Evolutionary conservation across 2,329 filamentous ascomycete species (phyloP), one percentile per base, ranked within the genome.

Genomic region (Onygena corvina): DNA sequence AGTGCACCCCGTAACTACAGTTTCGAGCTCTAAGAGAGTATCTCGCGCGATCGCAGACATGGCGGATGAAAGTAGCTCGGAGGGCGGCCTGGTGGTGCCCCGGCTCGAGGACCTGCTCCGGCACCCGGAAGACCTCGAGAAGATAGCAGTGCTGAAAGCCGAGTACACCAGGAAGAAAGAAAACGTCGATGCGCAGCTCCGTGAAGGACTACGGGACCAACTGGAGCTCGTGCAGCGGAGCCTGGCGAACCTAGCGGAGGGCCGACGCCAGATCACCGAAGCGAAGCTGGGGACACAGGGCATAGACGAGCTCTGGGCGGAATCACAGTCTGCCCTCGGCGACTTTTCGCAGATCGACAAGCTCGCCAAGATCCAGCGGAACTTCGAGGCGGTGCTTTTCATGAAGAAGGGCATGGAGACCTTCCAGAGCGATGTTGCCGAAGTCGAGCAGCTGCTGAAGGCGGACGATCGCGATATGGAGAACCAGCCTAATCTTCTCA

Each of bases 271-370:
- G 53, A 86, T 98, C 30, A 84, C 86, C 63, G 79, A 84, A 59
- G 95, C 95, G 69, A 94, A 94, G 67, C 90, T 96, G 57, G 92
- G 98, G 71, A 92, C 98, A 80, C 88, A 93, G 75, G 93, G 90
- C 70, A 96, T 98, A 61, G 92, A 98, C 72, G 88, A 86, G 70
- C 79, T 98, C 56, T 98, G 92, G 71, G 88, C 89, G 55, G 93
- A 98, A 69, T 89, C 89, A 49, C 90, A 96, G 72, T 87, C 86
- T 64, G 95, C 95, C 80, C 94, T 98, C 61, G 82, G 85, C 61
- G 92, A 98, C 72, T 96, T 98, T 67, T 90, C 90, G 49, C 86
- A 94, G 68, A 92, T 93, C 57, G 70, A 72, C 49, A 64, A 67
- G 47, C 56, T 72, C 42, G 69, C 69, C 4, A 61, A 66, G 53